A percentile compares a stretch with the other conserved stretches of the same genome.
Conservation (phyloP, 2,329 filamentous ascomycete species). For the Ascochyta lentis region DNA sequence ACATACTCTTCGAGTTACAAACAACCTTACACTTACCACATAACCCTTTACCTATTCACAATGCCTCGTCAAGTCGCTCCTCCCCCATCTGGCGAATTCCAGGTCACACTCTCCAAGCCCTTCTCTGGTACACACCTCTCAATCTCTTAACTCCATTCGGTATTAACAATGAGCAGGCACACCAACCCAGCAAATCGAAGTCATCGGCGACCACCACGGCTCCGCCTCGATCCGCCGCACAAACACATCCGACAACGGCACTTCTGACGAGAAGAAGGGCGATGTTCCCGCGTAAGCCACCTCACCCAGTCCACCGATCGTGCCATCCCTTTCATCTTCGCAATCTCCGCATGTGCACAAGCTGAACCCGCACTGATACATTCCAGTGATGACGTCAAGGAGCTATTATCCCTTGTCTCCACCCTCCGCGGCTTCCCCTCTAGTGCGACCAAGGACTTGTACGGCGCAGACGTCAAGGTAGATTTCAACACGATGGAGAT, state of each 20-base stretch:
- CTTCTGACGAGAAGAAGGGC: conserved; percentile 48
- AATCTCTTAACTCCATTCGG: neutral
- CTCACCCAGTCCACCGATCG: too few species aligned
- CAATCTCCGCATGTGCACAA: neutral
- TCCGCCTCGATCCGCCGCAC: conserved; percentile 45
- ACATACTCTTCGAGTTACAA: neutral
- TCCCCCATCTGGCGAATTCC: conserved; percentile 83
- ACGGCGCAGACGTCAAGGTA: conserved; percentile 48
- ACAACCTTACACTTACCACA: neutral
- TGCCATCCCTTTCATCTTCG: neutral
- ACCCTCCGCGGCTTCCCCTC: conserved; percentile 51
- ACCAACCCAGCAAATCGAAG: conserved; percentile 44
- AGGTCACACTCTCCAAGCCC: conserved; percentile 57
- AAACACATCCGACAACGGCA: conserved; percentile 40
- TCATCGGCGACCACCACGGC: conserved; percentile 52
- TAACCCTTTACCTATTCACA: conserved; percentile 1
- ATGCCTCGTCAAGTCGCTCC: conserved; percentile 60
- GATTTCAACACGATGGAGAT: conserved; percentile 53
- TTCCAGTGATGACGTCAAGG: conserved; percentile 47
- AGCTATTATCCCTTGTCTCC: conserved; percentile 49
- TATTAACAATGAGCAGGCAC: conserved; percentile 26
- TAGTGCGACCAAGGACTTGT: conserved; percentile 49
- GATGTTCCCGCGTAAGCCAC: conserved; percentile 40
- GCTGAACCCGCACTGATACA: neutral
- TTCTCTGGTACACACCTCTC: conserved; percentile 30